Evolutionary conservation across 1,139 yeast genomes (phyloP), one percentile per base, ranked within the genome.

Genomic region (Magnusiomyces fungicola): DNA sequence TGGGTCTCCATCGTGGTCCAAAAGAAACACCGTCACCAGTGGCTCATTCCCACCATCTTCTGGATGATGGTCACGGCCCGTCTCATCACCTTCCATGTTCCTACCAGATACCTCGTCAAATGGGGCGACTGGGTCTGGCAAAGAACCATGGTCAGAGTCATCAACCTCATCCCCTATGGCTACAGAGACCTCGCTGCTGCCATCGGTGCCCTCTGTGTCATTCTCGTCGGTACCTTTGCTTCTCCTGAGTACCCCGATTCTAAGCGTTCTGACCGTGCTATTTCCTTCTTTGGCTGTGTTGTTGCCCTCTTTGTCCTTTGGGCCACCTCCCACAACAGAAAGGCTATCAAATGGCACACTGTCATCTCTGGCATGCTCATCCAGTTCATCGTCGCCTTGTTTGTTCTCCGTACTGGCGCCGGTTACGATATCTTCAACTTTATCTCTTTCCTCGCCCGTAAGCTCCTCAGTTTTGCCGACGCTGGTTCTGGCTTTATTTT

Each of bases 361-460:
- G 83, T 80, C 37, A 76, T 79, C 55, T 75, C 79, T 30, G 85
- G 85, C 39, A 71, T 78, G 69, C 72, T 80, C 58, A 75, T 79
- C 71, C 86, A 80, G 63, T 80, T 70, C 60, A 74, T 80, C 53
- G 65, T 80, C 54, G 84, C 84, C 1, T 67, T 80, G 47, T 80
- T 80, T 57, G 85, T 80, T 29, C 71, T 80, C 60, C 69, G 84
- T 62, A 80, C 86, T 27, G 70, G 71, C 58, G 72, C 74, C 48
- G 86, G 86, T 55, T 80, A 75, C 61, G 84, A 80, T 61, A 70
- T 80, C 53, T 80, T 80, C 69, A 76, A 79, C 66, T 80, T 80
- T 59, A 77, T 80, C 57, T 77, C 83, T 32, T 69, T 71, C 51
- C 70, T 80, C 60, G 83, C 85, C 30, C 72, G 82, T 60, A 72